Percentiles rank a stretch among this genome's conserved stretches.
Conservation (phyloP, 495 filamentous ascomycete species). For the Xylaria sp. region DNA sequence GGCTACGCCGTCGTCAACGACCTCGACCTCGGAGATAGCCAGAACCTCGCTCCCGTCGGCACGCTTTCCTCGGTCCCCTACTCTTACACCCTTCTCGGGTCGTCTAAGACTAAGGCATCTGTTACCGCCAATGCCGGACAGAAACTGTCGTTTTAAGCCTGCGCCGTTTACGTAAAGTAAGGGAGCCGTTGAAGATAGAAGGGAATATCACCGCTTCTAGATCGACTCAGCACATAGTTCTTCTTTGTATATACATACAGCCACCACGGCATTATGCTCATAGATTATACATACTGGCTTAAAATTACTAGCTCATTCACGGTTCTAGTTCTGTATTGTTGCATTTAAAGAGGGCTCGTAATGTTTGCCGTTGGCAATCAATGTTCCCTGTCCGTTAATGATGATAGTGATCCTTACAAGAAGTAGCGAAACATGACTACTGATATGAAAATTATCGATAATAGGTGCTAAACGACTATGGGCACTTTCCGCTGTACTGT, state of each 20-base stretch:
- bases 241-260: background rate
- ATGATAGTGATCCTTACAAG: no score
- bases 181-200: background rate
- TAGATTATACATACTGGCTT: background rate
- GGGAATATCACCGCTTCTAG: background rate
- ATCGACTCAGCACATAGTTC: background rate
- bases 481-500: no score
- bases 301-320: background rate
- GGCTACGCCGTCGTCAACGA: slow-evolving; percentile 56
- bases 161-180: background rate
- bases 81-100: slow-evolving; percentile 54
- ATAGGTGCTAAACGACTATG: no score
- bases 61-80: slow-evolving; percentile 61
- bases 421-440: no score
- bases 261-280: background rate
- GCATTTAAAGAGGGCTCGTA: no score
- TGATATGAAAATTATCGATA: no score
- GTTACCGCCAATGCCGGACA: slow-evolving; percentile 61
- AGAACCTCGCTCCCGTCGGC: slow-evolving; percentile 57
- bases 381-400: no score
- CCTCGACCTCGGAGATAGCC: slow-evolving; percentile 61
- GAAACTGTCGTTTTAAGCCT: slow-evolving; percentile 57
- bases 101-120: slow-evolving; percentile 47
- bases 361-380: no score
- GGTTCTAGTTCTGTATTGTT: no score